Conservation (phyloP, 306 rosid species). For the Canavalia ensiformis region DNA sequence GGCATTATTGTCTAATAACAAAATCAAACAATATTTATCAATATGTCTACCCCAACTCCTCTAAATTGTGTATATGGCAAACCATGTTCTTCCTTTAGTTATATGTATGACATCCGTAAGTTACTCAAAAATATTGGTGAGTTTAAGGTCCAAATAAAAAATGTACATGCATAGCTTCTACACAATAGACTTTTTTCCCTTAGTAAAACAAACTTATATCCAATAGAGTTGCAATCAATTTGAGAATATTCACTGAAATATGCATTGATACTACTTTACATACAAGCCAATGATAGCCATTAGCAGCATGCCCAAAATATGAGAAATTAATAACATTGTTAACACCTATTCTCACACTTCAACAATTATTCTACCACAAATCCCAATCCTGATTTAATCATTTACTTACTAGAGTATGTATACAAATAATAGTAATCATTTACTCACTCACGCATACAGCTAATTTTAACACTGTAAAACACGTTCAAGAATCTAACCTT, state of each 20-base stretch:
- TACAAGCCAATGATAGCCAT: too few relatives aligned
- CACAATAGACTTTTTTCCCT: neutral
- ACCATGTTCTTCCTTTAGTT: too few relatives aligned
- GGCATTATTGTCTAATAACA: neutral
- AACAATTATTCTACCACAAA: too few relatives aligned
- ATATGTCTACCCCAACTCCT: too few relatives aligned
- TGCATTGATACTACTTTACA: neutral
- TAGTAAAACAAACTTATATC: neutral
- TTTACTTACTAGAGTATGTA: too few relatives aligned
- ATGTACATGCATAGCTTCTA: neutral
- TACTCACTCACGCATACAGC: neutral
- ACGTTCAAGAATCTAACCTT: neutral
- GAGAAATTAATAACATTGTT: too few relatives aligned
- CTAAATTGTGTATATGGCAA: neutral
- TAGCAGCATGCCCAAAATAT: too few relatives aligned
- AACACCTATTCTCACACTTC: too few relatives aligned
- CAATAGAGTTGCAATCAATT: neutral
- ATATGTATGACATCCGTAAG: too few relatives aligned
- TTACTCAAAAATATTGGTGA: too few relatives aligned
- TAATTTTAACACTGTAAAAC: neutral
- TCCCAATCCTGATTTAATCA: too few relatives aligned
- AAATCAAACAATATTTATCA: neutral
- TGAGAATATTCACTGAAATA: constrained; percentile 1
- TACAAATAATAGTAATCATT: too few relatives aligned
- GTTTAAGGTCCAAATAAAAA: neutral